Evolutionary conservation across 2,329 filamentous ascomycete genomes (phyloP), one percentile per base, ranked within the genome.

Genomic region (Ophiocordyceps sinensis): DNA sequence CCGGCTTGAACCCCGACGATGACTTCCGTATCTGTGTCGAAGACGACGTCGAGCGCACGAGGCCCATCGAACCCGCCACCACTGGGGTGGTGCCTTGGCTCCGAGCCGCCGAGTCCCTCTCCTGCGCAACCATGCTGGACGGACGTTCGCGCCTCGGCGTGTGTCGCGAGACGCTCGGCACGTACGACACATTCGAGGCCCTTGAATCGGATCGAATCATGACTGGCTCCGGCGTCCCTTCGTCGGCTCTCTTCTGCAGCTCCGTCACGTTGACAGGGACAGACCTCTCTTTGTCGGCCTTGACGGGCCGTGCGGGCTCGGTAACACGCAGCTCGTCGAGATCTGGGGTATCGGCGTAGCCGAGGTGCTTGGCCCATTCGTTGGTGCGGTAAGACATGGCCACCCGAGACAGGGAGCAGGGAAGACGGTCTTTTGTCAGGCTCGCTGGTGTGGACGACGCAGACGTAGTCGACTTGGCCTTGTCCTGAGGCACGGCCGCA

Each of bases 341-440:
- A 38, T 78, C 73, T 1, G 86, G 86, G 5, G 66, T 64, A 14
- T 95, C 88, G 7, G 89, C 87, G 35, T 73, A 66, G 47, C 79
- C 77, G 11, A 94, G 68, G 57, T 94, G 86, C 58, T 94, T 95
- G 0, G 87, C 86, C 89, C 89, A 96, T 62, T 96, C 89, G 48
- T 94, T 94, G 2, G 87, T 95, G 43, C 89, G 77, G 55, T 91
- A 94, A 0, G 82, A 84, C 56, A 85, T 67, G 2, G 87, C 82
- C 9, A 94, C 74, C 45, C 76, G 80, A 1, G 87, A 91, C 29
- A 87, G 61, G 12, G 77, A 75, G n/a, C 70, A 65, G 1, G 85
- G 84, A 10, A 94, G 69, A 11, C 69, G 69, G 4, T 77, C 75
- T 46, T 70, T 71, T 5, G 71, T 77, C 44, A 82, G 57, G 37